Percentiles rank a stretch among this genome's conserved stretches.
phyloP scores from a whole-genome alignment of 148 eudicot species.

The Hydrangea macrophylla region DNA sequence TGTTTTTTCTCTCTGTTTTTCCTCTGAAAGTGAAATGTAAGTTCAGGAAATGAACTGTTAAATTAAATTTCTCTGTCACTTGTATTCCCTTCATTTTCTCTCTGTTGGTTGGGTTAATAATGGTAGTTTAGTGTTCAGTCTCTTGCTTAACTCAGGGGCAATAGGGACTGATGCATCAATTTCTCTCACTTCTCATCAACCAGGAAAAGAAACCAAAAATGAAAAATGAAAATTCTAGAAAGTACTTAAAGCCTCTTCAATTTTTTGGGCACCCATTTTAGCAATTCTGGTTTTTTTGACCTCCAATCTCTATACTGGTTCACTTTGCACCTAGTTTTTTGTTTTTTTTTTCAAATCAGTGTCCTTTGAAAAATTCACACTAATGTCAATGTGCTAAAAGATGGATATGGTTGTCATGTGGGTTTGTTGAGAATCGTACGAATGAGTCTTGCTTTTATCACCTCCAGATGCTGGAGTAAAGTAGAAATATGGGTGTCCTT shows the following conservation, averaged over 20 bases:
- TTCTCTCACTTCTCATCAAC: background rate
- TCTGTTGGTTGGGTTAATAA: background rate
- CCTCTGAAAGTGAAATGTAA: background rate
- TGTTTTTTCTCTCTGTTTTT: conserved; percentile 13
- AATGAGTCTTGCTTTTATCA: conserved; percentile 4
- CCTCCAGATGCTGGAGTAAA: conserved; percentile 11
- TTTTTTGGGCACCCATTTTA: background rate
- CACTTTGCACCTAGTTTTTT: background rate
- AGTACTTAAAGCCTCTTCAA: background rate
- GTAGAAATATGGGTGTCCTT: conserved; percentile 22
- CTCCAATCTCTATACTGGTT: background rate
- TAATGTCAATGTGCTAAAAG: conserved; percentile 7
- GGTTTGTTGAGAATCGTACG: conserved; percentile 18
- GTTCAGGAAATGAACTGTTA: background rate
- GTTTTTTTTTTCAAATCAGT: too few relatives aligned
- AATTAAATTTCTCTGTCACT: background rate
- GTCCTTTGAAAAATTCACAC: background rate
- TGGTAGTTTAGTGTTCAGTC: background rate
- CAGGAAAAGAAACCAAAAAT: background rate
- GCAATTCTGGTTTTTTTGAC: background rate
- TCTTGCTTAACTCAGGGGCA: conserved; percentile 14
- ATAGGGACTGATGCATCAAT: background rate
- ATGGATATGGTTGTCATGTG: conserved; percentile 19
- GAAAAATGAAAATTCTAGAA: background rate
- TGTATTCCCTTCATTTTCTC: background rate